These are phyloP conservation scores for Saprolegnia parasitica DNA, from an alignment of 352 stramenopile species.

Conservation along the genomic window DNA sequence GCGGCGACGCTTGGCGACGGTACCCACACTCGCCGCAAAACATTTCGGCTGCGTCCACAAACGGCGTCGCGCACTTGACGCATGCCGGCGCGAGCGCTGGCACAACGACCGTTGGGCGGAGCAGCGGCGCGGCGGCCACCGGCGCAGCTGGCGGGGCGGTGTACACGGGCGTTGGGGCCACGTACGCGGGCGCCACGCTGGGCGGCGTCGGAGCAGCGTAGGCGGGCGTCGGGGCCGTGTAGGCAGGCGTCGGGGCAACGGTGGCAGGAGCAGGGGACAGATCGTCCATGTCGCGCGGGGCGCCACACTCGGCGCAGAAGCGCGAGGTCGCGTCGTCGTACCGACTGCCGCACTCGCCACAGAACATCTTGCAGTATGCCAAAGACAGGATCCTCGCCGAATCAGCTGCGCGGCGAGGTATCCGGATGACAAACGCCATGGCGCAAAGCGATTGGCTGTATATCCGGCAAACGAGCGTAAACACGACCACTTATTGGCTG, in stretches of 20 bases:
- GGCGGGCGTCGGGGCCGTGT: slow-evolving; percentile 24
- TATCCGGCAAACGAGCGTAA: neutral
- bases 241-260: slow-evolving; percentile 4
- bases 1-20: slow-evolving; percentile 35
- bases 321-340: slow-evolving; percentile 75
- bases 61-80: slow-evolving; percentile 46
- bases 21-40: slow-evolving; percentile 78
- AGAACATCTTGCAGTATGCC: slow-evolving; percentile 53
- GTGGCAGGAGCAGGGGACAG: slow-evolving; percentile 6
- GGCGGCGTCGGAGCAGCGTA: slow-evolving; percentile 28
- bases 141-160: too few relatives aligned
- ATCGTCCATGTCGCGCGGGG: slow-evolving; percentile 45
- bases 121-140: too few relatives aligned
- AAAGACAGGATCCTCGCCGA: neutral
- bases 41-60: slow-evolving; percentile 44
- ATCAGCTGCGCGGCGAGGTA: neutral
- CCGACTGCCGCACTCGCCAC: slow-evolving; percentile 70
- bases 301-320: slow-evolving; percentile 79
- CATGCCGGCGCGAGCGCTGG: slow-evolving; percentile 33
- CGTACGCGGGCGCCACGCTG: slow-evolving; percentile 11
- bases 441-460: neutral
- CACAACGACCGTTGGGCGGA: neutral
- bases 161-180: slow-evolving; percentile 1
- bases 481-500: too few relatives aligned
- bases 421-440: neutral